phyloP scores from a whole-genome alignment of 2,329 filamentous ascomycete genomes.

The Colletotrichum caudatum region DNA sequence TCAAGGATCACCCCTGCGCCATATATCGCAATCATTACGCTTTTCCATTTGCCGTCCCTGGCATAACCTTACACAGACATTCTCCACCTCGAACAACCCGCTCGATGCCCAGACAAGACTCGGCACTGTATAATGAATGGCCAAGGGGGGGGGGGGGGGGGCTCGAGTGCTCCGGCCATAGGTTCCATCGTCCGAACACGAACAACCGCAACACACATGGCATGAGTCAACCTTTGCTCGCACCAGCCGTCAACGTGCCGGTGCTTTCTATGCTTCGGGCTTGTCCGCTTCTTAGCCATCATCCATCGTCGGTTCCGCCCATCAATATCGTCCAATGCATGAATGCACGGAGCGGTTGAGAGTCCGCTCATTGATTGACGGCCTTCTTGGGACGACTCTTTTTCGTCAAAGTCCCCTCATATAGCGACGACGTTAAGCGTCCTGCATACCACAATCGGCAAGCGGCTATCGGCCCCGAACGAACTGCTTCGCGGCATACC shows the following conservation, averaged over 20 bases:
- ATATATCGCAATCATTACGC: not conserved
- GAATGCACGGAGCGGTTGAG: slow-evolving; percentile 2
- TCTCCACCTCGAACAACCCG: slow-evolving; percentile 4
- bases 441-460: not conserved
- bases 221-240: not conserved
- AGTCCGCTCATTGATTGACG: not conserved
- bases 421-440: not conserved
- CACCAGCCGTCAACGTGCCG: not conserved
- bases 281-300: not conserved
- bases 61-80: slow-evolving; percentile 4
- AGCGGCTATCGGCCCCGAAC: not conserved
- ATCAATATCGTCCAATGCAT: not conserved
- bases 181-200: slow-evolving; percentile 5
- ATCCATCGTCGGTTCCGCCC: not conserved
- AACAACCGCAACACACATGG: not conserved
- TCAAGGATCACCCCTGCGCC: not conserved
- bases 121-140: not conserved
- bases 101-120: not conserved
- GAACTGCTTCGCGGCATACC: not conserved
- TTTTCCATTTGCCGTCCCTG: not conserved
- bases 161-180: slow-evolving; percentile 9
- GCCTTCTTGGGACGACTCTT: not conserved
- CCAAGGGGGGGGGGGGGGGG: not conserved
- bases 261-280: not conserved
- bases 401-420: not conserved